A percentile compares a stretch with the other conserved stretches of the same genome.
These are phyloP conservation scores for Platanus orientalis DNA, from an alignment of 164 flowering plant species.

Conservation along the genomic window DNA sequence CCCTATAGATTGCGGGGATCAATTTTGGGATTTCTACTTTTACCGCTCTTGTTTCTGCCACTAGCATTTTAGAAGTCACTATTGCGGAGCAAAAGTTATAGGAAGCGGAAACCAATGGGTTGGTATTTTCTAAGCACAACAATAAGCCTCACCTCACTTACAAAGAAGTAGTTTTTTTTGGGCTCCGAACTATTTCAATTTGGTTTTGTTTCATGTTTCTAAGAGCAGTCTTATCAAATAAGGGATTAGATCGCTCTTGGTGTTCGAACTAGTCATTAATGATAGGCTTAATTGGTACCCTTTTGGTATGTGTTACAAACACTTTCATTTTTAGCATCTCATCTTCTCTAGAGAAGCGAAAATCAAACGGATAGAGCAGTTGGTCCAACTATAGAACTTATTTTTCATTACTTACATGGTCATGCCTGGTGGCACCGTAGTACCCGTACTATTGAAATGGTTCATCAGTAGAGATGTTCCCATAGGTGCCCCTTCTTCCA, in stretches of 20 bases:
- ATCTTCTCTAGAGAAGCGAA: constrained; percentile 2
- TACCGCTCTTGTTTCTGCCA: no score
- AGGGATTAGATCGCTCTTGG: constrained; percentile 1
- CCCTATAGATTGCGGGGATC: no score
- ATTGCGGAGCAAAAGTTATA: no score
- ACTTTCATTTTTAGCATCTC: constrained; percentile 1
- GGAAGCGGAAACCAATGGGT: no score
- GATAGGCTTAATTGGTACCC: neutral
- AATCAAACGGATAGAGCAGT: no score
- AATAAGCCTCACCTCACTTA: no score
- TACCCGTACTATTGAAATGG: constrained; percentile 2
- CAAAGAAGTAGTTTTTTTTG: no score
- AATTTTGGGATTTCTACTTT: no score
- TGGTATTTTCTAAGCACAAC: no score
- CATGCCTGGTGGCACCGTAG: constrained; percentile 1
- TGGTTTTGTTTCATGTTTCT: no score
- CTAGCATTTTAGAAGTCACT: no score
- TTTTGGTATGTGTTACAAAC: neutral
- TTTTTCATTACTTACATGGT: constrained; percentile 3
- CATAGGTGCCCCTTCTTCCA: constrained; percentile 7
- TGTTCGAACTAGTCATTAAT: constrained; percentile 10
- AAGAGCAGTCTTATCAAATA: neutral
- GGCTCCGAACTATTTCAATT: no score
- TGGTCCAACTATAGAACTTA: constrained; percentile 5
- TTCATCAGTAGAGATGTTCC: neutral